Conservation (phyloP, 345 rosid species). For the Microcos paniculata region DNA sequence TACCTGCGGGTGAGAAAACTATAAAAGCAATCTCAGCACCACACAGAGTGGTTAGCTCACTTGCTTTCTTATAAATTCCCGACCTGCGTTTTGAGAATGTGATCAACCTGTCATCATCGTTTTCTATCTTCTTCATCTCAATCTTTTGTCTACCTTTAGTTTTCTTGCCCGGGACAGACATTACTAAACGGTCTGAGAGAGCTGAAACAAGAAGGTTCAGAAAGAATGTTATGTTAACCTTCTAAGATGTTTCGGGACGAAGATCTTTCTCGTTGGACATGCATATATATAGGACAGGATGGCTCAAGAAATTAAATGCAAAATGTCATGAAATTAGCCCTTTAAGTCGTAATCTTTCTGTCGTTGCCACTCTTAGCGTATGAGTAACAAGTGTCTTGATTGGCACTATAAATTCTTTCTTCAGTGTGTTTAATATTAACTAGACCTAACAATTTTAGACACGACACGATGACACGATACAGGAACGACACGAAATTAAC, state of each 20-base stretch:
- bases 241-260: not conserved
- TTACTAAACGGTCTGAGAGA: too few species aligned
- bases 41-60: constrained; percentile 34
- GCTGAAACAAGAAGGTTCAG: not conserved
- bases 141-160: constrained; percentile 35
- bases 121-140: constrained; percentile 27
- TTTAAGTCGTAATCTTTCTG: not conserved
- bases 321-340: not conserved
- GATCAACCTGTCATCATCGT: constrained; percentile 25
- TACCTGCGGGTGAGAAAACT: constrained; percentile 37
- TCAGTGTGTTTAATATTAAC: not conserved
- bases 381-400: not conserved
- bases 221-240: not conserved
- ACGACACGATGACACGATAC: too few species aligned
- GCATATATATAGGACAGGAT: constrained; percentile 3
- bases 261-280: not conserved
- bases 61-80: constrained; percentile 41
- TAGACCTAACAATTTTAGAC: too few species aligned
- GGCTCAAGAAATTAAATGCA: not conserved
- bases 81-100: constrained; percentile 44
- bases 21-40: constrained; percentile 27
- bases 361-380: not conserved
- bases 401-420: not conserved
- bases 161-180: not conserved
- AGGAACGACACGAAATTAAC: too few species aligned